Percentiles rank a stretch among this genome's conserved stretches.
Evolutionary conservation across 106 monocot genomes (phyloP).

Genomic region (Allium cepa): DNA sequence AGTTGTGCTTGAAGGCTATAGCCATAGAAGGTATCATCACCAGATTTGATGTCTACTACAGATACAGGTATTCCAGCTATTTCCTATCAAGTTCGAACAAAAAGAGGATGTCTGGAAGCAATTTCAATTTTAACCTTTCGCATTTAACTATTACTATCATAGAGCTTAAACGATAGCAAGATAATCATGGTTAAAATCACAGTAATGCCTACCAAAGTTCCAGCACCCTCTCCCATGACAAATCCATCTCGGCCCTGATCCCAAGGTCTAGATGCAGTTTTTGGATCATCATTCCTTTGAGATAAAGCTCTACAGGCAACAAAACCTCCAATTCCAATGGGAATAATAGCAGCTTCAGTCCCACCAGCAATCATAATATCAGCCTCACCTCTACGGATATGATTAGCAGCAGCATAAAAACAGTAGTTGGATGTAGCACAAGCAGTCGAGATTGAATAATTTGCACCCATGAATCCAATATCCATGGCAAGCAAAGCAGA

Average conservation of each 20-base stretch:
- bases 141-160: too few relatives aligned
- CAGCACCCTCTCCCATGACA: slow-evolving; percentile 99
- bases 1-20: too few relatives aligned
- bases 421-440: slow-evolving; percentile 99
- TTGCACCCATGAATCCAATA: slow-evolving; percentile 97
- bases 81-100: too few relatives aligned
- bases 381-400: slow-evolving; percentile 87
- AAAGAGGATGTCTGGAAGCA: too few relatives aligned
- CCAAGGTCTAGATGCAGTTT: slow-evolving; percentile 97
- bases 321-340: slow-evolving; percentile 96
- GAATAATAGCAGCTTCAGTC: slow-evolving; percentile 98
- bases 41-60: too few relatives aligned
- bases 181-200: too few relatives aligned
- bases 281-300: slow-evolving; percentile 92
- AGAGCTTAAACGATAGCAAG: too few relatives aligned
- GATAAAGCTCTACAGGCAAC: slow-evolving; percentile 95
- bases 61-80: too few relatives aligned
- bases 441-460: slow-evolving; percentile 98
- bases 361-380: slow-evolving; percentile 99
- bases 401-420: slow-evolving; percentile 95
- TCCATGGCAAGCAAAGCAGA: slow-evolving; percentile 98
- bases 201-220: slow-evolving; percentile 54
- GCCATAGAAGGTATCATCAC: too few relatives aligned
- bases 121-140: too few relatives aligned
- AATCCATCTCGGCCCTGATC: slow-evolving; percentile 95